phyloP scores from a whole-genome alignment of 2,329 filamentous ascomycete species.

The Fusarium illudens region DNA sequence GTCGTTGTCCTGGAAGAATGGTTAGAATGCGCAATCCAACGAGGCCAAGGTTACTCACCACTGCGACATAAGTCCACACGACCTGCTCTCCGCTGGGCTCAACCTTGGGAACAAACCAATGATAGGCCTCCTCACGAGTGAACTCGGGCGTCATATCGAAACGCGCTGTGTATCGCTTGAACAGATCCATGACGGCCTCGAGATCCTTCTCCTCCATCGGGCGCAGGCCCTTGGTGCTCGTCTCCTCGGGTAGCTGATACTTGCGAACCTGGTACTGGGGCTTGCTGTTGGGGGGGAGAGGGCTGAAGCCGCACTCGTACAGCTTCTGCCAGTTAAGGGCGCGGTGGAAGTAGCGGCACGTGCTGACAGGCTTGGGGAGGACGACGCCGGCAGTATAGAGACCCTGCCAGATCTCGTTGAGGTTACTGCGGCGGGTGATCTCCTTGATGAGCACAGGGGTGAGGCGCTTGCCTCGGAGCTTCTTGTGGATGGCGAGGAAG shows the following conservation, averaged over 20 bases:
- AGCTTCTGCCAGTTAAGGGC: conserved; percentile 96
- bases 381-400: conserved; percentile 95
- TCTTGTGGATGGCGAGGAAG: conserved; percentile 98
- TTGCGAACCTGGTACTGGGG: conserved; percentile 85
- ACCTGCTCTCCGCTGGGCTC: conserved; percentile 74
- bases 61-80: conserved; percentile 93
- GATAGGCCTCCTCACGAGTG: conserved; percentile 79
- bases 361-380: conserved; percentile 89
- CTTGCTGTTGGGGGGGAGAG: conserved; percentile 83
- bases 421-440: conserved; percentile 90
- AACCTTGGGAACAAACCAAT: conserved; percentile 82
- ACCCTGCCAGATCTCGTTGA: conserved; percentile 88
- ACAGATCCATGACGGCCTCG: conserved; percentile 75
- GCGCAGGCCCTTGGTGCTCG: conserved; percentile 77
- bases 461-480: conserved; percentile 90
- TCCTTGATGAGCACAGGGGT: conserved; percentile 97
- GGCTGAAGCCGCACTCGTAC: conserved; percentile 93
- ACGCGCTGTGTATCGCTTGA: conserved; percentile 79
- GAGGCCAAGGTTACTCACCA: conserved; percentile 55
- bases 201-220: conserved; percentile 83
- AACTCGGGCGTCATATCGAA: conserved; percentile 89
- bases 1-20: conserved; percentile 58
- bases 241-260: conserved; percentile 81
- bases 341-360: conserved; percentile 94
- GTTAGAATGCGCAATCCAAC: neutral